phyloP scores from a whole-genome alignment of 257 asterid species.

The Jasminum sambac region DNA sequence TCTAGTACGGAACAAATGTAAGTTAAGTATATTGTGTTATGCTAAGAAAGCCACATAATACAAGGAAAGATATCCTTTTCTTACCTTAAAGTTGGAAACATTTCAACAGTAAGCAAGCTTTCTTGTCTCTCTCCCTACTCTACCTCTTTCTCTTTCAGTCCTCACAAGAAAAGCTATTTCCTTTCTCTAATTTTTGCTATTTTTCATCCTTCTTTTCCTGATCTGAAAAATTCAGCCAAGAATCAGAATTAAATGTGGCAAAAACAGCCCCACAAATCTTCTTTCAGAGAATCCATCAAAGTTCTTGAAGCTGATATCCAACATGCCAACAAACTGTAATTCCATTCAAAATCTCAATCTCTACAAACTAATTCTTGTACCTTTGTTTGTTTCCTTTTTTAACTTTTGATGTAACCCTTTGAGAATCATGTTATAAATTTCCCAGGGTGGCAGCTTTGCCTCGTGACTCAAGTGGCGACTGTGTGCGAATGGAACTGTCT shows the following conservation, averaged over 20 bases:
- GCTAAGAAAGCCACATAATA: neutral
- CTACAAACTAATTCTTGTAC: neutral
- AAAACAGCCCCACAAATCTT: constrained; percentile 40
- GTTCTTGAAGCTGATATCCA: constrained; percentile 71
- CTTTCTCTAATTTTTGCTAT: neutral
- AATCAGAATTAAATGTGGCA: constrained; percentile 46
- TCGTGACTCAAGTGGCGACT: constrained; percentile 44
- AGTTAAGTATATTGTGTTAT: neutral
- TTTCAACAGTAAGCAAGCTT: constrained; percentile 48
- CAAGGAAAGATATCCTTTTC: constrained; percentile 55
- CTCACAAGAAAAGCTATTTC: constrained; percentile 27
- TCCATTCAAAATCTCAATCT: neutral
- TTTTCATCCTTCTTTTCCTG: neutral
- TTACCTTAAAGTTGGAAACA: constrained; percentile 45
- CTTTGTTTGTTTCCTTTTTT: constrained; percentile 21
- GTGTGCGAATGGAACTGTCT: constrained; percentile 51
- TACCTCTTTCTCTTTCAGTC: constrained; percentile 12
- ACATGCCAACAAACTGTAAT: constrained; percentile 71
- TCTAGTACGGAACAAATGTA: no score
- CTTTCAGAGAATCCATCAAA: constrained; percentile 60
- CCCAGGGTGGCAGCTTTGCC: constrained; percentile 66
- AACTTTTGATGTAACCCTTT: neutral
- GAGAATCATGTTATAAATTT: constrained; percentile 5
- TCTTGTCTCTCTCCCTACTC: neutral
- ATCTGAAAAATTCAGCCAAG: neutral